phyloP scores from a whole-genome alignment of 768 basidiomycete genomes.

The Thelephora ganbajun region DNA sequence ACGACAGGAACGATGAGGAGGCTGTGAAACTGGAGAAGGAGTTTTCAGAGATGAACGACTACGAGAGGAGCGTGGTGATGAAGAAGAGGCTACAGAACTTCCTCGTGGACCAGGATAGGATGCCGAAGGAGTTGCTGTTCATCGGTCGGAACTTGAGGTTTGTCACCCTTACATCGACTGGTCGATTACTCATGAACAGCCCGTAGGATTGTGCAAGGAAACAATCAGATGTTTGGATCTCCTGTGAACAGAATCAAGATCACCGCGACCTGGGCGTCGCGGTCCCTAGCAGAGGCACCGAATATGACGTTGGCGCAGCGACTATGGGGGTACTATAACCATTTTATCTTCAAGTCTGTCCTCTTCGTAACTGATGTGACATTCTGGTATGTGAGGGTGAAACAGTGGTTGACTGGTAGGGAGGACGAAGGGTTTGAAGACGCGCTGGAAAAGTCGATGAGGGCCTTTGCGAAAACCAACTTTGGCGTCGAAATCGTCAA shows the following conservation, averaged over 20 bases:
- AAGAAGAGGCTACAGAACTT: constrained; percentile 55
- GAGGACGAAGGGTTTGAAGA: constrained; percentile 59
- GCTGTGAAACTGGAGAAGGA: constrained; percentile 12
- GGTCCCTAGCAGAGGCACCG: constrained; percentile 36
- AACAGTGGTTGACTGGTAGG: constrained; percentile 36
- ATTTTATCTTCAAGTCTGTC: constrained; percentile 47
- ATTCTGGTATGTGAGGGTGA: constrained; percentile 49
- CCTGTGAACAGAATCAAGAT: constrained; percentile 88
- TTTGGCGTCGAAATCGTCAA: constrained; percentile 60
- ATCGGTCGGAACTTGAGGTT: constrained; percentile 66
- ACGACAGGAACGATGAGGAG: constrained; percentile 16
- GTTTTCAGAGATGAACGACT: constrained; percentile 33
- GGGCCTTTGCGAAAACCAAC: constrained; percentile 61
- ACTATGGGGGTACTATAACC: constrained; percentile 37
- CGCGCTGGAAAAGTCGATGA: constrained; percentile 62
- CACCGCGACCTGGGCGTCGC: constrained; percentile 71
- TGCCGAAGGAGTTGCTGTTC: constrained; percentile 69
- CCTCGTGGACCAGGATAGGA: constrained; percentile 57
- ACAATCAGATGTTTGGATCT: constrained; percentile 73
- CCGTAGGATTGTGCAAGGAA: constrained; percentile 27
- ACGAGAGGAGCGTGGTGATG: constrained; percentile 55
- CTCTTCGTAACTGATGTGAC: constrained; percentile 58
- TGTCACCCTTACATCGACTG: constrained; percentile 5
- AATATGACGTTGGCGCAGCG: constrained; percentile 28
- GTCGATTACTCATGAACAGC: no score